phyloP scores from a whole-genome alignment of 129 eudicot species.

The Escallonia rubra region DNA sequence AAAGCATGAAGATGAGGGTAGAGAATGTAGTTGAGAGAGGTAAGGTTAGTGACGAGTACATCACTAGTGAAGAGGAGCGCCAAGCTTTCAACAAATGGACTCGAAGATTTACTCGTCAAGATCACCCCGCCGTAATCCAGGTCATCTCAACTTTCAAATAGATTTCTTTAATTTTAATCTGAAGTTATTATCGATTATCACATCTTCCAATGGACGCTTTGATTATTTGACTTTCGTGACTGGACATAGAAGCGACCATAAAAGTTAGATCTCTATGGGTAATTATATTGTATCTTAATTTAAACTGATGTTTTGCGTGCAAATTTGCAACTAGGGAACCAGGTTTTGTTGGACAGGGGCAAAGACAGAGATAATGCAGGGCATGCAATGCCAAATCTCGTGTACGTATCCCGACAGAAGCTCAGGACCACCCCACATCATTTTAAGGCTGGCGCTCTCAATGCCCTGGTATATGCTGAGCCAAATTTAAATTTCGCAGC shows the following conservation, averaged over 20 bases:
- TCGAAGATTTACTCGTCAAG: conserved; percentile 33
- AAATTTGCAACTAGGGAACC: too few species aligned
- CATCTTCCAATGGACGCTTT: too few species aligned
- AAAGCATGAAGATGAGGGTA: conserved; percentile 46
- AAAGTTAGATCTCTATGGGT: too few species aligned
- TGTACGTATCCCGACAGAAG: conserved; percentile 63
- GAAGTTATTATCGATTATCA: too few species aligned
- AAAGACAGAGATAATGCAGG: conserved; percentile 41
- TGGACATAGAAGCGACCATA: too few species aligned
- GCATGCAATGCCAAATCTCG: conserved; percentile 56
- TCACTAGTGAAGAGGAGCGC: conserved; percentile 14
- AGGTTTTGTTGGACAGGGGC: conserved; percentile 44
- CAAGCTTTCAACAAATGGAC: conserved; percentile 40
- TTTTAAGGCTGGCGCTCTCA: conserved; percentile 85
- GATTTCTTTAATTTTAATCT: too few species aligned
- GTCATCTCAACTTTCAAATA: conserved; percentile 14
- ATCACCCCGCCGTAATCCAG: conserved; percentile 72
- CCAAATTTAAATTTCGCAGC: too few species aligned
- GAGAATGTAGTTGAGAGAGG: conserved; percentile 62
- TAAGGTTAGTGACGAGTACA: conserved; percentile 34
- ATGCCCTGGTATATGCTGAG: conserved; percentile 41
- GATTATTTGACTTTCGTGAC: too few species aligned
- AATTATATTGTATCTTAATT: too few species aligned
- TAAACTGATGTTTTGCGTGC: too few species aligned
- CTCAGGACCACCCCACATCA: conserved; percentile 36